A percentile compares a stretch with the other conserved stretches of the same genome.
Evolutionary conservation across 176 grass and related monocot species (phyloP).

Genomic region (Leersia perrieri): DNA sequence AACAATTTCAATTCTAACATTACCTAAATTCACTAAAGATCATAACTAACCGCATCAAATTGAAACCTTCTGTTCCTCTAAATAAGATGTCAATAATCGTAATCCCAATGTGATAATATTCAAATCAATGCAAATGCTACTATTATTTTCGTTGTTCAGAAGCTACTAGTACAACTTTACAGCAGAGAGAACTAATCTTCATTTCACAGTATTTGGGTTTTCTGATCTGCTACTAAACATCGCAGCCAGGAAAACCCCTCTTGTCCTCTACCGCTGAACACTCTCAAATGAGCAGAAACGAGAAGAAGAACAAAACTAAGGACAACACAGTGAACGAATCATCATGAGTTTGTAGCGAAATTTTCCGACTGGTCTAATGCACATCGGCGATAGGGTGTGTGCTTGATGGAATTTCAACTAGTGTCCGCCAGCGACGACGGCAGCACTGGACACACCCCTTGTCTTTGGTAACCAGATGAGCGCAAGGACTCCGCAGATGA

Average conservation of each 20-base stretch:
- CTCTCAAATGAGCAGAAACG: not conserved
- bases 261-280: not conserved
- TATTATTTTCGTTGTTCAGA: not conserved
- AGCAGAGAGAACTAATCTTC: not conserved
- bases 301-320: not conserved
- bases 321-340: not conserved
- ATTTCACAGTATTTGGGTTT: not conserved
- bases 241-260: not conserved
- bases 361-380: not conserved
- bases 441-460: slow-evolving; percentile 17
- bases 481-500: slow-evolving; percentile 36
- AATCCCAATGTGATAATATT: too few species aligned
- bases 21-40: too few species aligned
- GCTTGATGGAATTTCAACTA: not conserved
- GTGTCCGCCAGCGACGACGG: slow-evolving; percentile 39
- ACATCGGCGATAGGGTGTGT: not conserved
- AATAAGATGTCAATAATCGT: too few species aligned
- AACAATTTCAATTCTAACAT: too few species aligned
- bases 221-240: not conserved
- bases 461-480: slow-evolving; percentile 37
- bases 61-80: too few species aligned
- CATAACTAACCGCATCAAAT: too few species aligned
- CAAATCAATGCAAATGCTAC: not conserved
- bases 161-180: not conserved
- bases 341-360: not conserved